Conservation (phyloP, 2,329 filamentous ascomycete species). For the Fusarium incarnatum region DNA sequence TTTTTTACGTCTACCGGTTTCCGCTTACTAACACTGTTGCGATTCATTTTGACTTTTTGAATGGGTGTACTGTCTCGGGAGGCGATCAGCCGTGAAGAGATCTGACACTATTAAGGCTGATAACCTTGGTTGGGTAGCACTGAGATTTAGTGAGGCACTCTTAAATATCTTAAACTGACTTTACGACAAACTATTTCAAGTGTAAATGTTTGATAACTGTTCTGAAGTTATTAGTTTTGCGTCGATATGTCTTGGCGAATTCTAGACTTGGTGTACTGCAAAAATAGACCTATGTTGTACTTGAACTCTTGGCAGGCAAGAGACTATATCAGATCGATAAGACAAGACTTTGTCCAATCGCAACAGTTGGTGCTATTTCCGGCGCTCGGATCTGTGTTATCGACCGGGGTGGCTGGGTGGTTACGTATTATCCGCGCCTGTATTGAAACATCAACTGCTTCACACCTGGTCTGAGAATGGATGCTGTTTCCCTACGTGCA, state of each 20-base stretch:
- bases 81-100: neutral
- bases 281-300: neutral
- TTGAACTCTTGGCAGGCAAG: neutral
- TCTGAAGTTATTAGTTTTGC: accelerated
- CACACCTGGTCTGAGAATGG: neutral
- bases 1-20: neutral
- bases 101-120: neutral
- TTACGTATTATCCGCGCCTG: neutral
- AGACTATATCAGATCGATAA: neutral
- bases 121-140: neutral
- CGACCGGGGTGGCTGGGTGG: neutral
- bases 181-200: accelerated
- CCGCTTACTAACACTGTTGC: neutral
- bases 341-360: neutral
- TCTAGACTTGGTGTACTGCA: neutral
- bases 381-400: neutral
- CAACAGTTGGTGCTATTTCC: neutral
- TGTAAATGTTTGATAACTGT: accelerated
- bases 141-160: neutral
- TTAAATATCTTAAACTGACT: neutral
- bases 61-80: neutral
- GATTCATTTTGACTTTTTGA: neutral
- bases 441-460: neutral
- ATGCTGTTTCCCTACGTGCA: neutral
- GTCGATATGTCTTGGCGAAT: neutral